Conservation (phyloP, 768 basidiomycete species). For the Plicaturopsis crispa region DNA sequence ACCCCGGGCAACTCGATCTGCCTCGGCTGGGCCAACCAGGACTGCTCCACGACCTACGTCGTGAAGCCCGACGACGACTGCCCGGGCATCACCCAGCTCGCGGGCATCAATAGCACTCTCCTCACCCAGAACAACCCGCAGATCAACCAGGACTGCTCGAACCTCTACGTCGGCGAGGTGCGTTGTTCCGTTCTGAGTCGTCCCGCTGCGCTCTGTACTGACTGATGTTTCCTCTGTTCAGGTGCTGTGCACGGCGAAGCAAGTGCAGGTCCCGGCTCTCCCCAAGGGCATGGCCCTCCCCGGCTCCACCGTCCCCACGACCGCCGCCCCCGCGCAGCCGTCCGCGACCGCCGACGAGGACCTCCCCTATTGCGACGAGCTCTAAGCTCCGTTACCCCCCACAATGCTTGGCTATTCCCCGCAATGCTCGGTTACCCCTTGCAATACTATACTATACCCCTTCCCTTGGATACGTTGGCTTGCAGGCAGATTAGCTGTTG, state of each 20-base stretch:
- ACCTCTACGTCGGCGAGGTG: conserved; percentile 76
- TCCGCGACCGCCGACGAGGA: conserved; percentile 23
- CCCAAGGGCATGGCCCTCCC: conserved; percentile 20
- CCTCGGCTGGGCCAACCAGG: conserved; percentile 49
- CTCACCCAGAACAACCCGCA: conserved; percentile 72
- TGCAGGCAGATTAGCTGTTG: no score
- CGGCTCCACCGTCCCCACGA: conserved; percentile 22
- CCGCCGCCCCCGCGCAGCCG: conserved; percentile 16
- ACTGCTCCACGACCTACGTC: conserved; percentile 56
- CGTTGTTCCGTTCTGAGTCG: conserved; percentile 10
- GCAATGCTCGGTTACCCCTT: no score
- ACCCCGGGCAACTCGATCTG: conserved; percentile 43
- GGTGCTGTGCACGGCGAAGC: conserved; percentile 47
- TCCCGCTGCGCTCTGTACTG: not conserved
- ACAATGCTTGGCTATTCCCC: not conserved
- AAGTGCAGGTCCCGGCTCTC: conserved; percentile 33
- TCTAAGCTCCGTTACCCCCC: conserved; percentile 16
- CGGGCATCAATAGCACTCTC: conserved; percentile 42
- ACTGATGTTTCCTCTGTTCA: conserved; percentile 9
- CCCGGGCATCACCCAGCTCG: conserved; percentile 30
- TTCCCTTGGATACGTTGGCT: no score
- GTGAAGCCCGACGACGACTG: conserved; percentile 55
- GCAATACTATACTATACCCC: no score
- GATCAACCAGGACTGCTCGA: conserved; percentile 44
- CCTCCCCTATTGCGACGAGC: conserved; percentile 47